Evolutionary conservation across 192 early-diverging fungal genomes (phyloP), one percentile per base, ranked within the genome.

Genomic region (Coemansia sp.): DNA sequence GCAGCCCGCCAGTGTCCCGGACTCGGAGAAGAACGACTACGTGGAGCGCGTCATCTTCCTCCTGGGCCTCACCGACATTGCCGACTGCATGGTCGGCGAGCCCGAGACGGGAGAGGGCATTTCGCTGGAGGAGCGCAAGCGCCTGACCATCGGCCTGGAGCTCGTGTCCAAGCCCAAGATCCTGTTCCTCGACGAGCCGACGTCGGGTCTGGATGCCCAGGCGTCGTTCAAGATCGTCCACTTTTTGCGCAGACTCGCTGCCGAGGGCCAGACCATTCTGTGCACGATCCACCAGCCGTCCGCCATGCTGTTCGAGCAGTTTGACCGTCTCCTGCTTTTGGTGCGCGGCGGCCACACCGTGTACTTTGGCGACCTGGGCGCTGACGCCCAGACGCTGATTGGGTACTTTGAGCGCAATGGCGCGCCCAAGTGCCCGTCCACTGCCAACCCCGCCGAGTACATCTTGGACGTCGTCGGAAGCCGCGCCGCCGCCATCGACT

Each of bases 131-230:
- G 93, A 97, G 76, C 92, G 92, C 77, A 91, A 94, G 71, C 89
- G 94, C 39, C 83, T 97, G 27, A 92, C 90, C 9, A 93, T 97
- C 60, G 95, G 88, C 46, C 83, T 91, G 40, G 93, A 97, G 74
- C 85, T 97, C 32, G 88, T 95, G 14, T 86, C 92, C 19, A 84
- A 90, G 81, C 89, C 91, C 17, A 87, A 89, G 68, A 73, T 92
- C 40, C 86, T 97, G 35, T 93, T 97, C 83, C 84, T 96, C 62
- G 94, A 95, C 79, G 95, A 92, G 70, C 95, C 95, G 47, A 96
- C 93, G 6, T 93, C 90, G 22, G 95, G 95, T 43, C 81, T 92
- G 14, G 90, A 91, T 76, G 87, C 89, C 3, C 93, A 95, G 69
- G 83, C 91, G 19, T 89, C 91, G 0, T 89, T 88, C 72, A 89